Conservation (phyloP, 768 basidiomycete species). For the Pisolithus microcarpus region DNA sequence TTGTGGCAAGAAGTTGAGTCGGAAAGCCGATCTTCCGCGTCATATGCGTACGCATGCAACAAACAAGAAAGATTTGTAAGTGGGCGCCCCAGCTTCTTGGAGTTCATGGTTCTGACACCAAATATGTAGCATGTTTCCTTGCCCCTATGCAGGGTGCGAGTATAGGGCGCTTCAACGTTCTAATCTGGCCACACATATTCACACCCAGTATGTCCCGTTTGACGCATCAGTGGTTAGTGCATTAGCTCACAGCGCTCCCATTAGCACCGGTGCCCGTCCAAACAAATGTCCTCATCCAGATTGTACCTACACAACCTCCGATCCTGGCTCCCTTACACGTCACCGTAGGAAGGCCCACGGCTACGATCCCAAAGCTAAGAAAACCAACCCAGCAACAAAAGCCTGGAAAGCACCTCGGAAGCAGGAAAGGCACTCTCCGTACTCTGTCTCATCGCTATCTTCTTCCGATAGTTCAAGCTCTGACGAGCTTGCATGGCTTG, state of each 20-base stretch:
- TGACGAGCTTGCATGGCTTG: no score
- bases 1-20: conserved; percentile 13
- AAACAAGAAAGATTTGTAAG: conserved; percentile 21
- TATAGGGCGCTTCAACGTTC: conserved; percentile 22
- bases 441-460: not conserved
- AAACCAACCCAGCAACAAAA: not conserved
- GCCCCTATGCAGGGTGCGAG: conserved; percentile 14
- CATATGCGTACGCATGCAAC: conserved; percentile 20
- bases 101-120: not conserved
- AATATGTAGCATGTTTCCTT: conserved; percentile 17
- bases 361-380: conserved; percentile 11
- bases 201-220: conserved; percentile 22
- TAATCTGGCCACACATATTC: conserved; percentile 22
- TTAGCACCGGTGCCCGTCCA: conserved; percentile 18
- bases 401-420: not conserved
- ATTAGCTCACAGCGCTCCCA: conserved; percentile 1
- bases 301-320: conserved; percentile 18
- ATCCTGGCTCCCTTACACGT: conserved; percentile 21
- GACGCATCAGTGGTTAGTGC: not conserved
- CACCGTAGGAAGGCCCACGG: conserved; percentile 19
- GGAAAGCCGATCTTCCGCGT: conserved; percentile 21
- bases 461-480: not conserved
- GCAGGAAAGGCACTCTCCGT: not conserved
- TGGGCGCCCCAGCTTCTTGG: not conserved
- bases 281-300: conserved; percentile 10